Percentiles rank a stretch among this genome's conserved stretches.
phyloP scores from a whole-genome alignment of 2,329 filamentous ascomycete genomes.

The Thermochaetoides dissita region DNA sequence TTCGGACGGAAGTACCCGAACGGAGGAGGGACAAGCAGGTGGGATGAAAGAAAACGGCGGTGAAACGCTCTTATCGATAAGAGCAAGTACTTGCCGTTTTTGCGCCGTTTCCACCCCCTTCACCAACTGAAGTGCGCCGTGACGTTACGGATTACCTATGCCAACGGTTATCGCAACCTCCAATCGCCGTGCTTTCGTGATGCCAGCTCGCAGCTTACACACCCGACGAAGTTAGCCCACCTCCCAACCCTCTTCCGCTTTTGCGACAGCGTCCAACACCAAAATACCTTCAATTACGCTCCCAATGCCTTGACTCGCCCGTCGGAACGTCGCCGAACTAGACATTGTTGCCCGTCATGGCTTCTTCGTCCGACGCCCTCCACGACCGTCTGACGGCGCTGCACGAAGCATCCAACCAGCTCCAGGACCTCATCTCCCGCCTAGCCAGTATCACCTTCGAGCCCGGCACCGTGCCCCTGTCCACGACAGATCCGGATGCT shows the following conservation, averaged over 20 bases:
- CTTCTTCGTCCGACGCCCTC: constrained; percentile 39
- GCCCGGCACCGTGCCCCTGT: constrained; percentile 41
- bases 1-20: constrained; percentile 5
- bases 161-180: no score
- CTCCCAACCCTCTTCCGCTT: no score
- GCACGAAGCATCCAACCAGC: constrained; percentile 47
- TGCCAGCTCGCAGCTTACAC: constrained; percentile 2
- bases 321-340: no score
- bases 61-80: no score
- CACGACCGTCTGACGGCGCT: constrained; percentile 45
- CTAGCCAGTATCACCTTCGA: constrained; percentile 44
- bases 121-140: not conserved
- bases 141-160: not conserved
- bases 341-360: no score
- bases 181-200: constrained; percentile 2
- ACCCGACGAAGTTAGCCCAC: no score
- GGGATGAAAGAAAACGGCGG: no score
- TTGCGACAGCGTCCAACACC: no score
- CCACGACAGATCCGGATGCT: constrained; percentile 14
- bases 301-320: constrained; percentile 23
- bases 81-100: not conserved
- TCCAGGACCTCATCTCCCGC: constrained; percentile 44
- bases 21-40: constrained; percentile 1
- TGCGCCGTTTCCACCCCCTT: not conserved
- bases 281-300: no score